Percentiles rank a stretch among this genome's conserved stretches.
phyloP scores from a whole-genome alignment of 371 early-diverging fungal species.

The Rhizomucor miehei region DNA sequence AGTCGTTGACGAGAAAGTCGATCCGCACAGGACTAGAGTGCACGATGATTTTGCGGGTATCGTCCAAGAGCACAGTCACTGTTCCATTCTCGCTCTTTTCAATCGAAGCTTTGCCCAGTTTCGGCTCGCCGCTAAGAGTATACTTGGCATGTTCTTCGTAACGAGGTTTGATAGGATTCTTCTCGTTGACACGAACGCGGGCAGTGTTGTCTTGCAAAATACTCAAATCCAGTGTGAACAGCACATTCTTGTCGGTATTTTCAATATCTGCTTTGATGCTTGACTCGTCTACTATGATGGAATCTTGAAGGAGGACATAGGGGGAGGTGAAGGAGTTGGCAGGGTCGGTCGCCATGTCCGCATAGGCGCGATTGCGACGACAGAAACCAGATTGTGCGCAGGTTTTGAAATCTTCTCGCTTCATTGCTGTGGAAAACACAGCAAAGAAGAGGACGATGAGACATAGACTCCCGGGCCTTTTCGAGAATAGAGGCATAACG shows the following conservation, averaged over 20 bases:
- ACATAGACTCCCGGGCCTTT: neutral
- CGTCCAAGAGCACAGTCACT: slow-evolving; percentile 23
- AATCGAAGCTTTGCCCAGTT: slow-evolving; percentile 4
- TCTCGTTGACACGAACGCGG: slow-evolving; percentile 72
- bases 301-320: slow-evolving; percentile 56
- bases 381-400: slow-evolving; percentile 91
- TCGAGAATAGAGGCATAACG: too few relatives aligned
- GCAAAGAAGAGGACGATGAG: slow-evolving; percentile 7
- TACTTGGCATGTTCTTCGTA: slow-evolving; percentile 67
- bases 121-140: slow-evolving; percentile 51
- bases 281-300: slow-evolving; percentile 38
- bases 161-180: slow-evolving; percentile 62
- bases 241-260: slow-evolving; percentile 48
- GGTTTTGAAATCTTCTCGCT: slow-evolving; percentile 84
- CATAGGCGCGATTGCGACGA: slow-evolving; percentile 84
- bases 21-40: slow-evolving; percentile 61
- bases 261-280: slow-evolving; percentile 57
- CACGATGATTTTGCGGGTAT: slow-evolving; percentile 46
- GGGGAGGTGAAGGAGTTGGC: slow-evolving; percentile 47
- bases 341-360: slow-evolving; percentile 53
- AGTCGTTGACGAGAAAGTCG: slow-evolving; percentile 61
- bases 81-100: slow-evolving; percentile 9
- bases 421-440: slow-evolving; percentile 24
- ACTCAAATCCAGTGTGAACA: slow-evolving; percentile 47
- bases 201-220: slow-evolving; percentile 58